Conservation (phyloP, 2,329 filamentous ascomycete genomes). For the Emmonsiellopsis sp. region DNA sequence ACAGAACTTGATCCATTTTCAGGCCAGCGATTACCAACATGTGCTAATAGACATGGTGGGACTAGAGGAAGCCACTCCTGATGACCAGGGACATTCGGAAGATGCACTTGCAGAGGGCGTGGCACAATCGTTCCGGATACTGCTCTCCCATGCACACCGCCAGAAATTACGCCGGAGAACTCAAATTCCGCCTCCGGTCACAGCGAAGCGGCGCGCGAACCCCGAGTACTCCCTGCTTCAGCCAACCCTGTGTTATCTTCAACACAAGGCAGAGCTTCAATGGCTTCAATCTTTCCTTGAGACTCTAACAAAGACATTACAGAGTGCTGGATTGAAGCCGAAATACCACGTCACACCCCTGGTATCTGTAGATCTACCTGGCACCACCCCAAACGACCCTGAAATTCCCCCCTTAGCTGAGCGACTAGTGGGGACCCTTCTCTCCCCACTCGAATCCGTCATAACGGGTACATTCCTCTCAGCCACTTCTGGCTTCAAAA, state of each 20-base stretch:
- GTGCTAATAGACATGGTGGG: constrained; percentile 61
- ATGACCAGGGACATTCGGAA: constrained; percentile 18
- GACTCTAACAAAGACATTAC: constrained; percentile 23
- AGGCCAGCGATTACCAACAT: constrained; percentile 44
- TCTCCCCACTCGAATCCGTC: constrained; percentile 35
- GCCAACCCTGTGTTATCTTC: constrained; percentile 46
- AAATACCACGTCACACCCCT: constrained; percentile 20
- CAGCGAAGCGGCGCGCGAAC: constrained; percentile 39
- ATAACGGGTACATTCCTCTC: constrained; percentile 29
- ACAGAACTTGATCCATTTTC: constrained; percentile 49
- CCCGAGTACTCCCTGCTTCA: constrained; percentile 51
- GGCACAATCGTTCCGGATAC: constrained; percentile 59
- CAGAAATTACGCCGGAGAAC: constrained; percentile 61
- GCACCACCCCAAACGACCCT: constrained; percentile 11
- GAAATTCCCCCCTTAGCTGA: constrained; percentile 23
- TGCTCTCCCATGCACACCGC: constrained; percentile 71
- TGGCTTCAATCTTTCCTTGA: constrained; percentile 26
- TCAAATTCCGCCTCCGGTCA: constrained; percentile 51
- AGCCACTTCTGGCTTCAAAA: constrained; percentile 26
- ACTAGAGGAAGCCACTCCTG: constrained; percentile 39
- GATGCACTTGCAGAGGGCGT: constrained; percentile 54
- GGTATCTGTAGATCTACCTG: constrained; percentile 17
- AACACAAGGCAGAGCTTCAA: constrained; percentile 36
- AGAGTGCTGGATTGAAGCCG: constrained; percentile 24
- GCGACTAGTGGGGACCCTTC: constrained; percentile 32